Base-by-base conservation (phyloP, 1,139 yeast species). In the Suhomyces bokatorum region DNA sequence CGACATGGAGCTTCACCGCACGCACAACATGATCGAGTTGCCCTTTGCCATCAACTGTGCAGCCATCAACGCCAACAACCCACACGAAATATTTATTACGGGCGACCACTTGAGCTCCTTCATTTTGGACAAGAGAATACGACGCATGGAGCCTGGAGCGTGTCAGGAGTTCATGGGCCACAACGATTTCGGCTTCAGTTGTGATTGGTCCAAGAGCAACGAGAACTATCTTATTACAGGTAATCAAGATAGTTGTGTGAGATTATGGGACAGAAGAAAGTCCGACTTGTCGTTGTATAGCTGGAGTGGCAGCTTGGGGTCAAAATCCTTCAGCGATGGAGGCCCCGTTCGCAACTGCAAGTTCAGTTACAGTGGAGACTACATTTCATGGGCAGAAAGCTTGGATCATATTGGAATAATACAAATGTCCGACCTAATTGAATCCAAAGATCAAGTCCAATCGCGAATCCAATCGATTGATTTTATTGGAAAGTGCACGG, bases 401-500 rank as follows among this genome's bases (percentile, higher is more conserved):
- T 68, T 81, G 45, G 87, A 82, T 55, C 81, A 80, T 53, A 77
- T 79, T 8, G 83, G 83, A 4, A 53, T 82, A 1, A 52, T 80
- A 9, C 74, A 74, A 42, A 49, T 70, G 48, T 52, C 63, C 15
- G 73, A 67, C 40, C 50, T 72, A 39, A 35, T 44, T 11, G 43
- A 44, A n/a, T 35, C 51, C 15, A 45, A 50, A 13, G 49, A 53
- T n/a, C 50, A 49, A 3, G 48, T 57, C 14, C 60, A 57, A 13
- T 47, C 60, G 2, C 53, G 71, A 39, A 69, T 75, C 28, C 86
- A 82, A 56, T 64, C 73, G 3, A 69, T 82, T 14, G 78, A 77
- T 31, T 71, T 77, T 49, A 73, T 81, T 56, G 87, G 87, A 0
- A 81, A 80, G 51, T 73, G 83, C 49, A 73, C 80, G 1, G 87